Percentiles rank a stretch among this genome's conserved stretches.
These are phyloP conservation scores for Candida koratica DNA, from an alignment of 805 yeast species.

Conservation along the genomic window DNA sequence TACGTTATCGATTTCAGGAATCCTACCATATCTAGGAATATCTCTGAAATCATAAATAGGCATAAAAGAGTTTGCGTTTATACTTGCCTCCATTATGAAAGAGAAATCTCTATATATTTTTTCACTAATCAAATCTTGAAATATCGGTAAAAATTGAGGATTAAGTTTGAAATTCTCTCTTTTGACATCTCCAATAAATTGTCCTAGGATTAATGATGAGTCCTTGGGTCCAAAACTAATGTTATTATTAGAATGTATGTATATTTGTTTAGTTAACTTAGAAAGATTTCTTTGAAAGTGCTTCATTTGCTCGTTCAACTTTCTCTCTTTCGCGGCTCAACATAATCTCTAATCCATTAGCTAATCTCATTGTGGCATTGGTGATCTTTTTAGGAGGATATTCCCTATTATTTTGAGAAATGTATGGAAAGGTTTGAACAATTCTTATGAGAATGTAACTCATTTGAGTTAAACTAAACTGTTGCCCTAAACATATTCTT, in stretches of 20 bases:
- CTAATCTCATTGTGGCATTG: conserved; percentile 27
- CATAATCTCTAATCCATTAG: conserved; percentile 16
- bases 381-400: conserved; percentile 30
- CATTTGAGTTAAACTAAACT: conserved; percentile 53
- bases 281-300: conserved; percentile 8
- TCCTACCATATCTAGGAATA: conserved; percentile 60
- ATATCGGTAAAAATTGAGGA: conserved; percentile 23
- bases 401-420: conserved; percentile 10
- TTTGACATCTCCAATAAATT: conserved; percentile 4
- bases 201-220: conserved; percentile 10
- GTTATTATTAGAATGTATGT: conserved; percentile 11
- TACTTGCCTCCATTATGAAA: conserved; percentile 53
- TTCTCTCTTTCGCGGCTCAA: conserved; percentile 1
- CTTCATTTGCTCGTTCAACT: conserved; percentile 2
- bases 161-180: conserved; percentile 21
- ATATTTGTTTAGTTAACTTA: conserved; percentile 14
- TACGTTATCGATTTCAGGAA: conserved; percentile 67
- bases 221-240: conserved; percentile 12
- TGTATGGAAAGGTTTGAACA: conserved; percentile 19
- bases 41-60: conserved; percentile 70
- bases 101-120: conserved; percentile 44
- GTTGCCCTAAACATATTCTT: conserved; percentile 53
- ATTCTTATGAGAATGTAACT: conserved; percentile 40
- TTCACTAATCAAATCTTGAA: conserved; percentile 24
- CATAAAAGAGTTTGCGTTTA: conserved; percentile 51